phyloP scores from a whole-genome alignment of 306 rosid genomes.

The Casuarina equisetifolia region DNA sequence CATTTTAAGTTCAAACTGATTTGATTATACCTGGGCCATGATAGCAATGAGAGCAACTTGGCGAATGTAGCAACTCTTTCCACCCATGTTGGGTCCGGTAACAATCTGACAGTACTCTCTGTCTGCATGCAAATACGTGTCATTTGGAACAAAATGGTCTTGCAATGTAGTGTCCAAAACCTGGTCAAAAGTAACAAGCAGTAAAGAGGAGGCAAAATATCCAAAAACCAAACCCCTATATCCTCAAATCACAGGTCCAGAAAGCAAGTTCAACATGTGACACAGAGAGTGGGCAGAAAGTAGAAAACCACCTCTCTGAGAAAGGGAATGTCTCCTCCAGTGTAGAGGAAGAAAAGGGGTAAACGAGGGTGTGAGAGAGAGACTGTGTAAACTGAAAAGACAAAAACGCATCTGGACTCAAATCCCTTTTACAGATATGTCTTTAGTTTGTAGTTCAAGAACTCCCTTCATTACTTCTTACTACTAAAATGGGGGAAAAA shows the following conservation, averaged over 20 bases:
- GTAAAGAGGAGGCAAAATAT: constrained; percentile 29
- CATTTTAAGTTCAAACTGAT: background rate
- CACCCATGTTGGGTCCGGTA: constrained; percentile 99
- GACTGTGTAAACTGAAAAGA: background rate
- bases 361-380: background rate
- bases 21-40: constrained; percentile 86
- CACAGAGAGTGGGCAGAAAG: background rate
- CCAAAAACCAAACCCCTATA: background rate
- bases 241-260: background rate
- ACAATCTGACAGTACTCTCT: constrained; percentile 82
- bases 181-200: constrained; percentile 44
- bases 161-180: constrained; percentile 72
- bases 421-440: too few relatives aligned
- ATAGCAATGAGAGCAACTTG: constrained; percentile 90
- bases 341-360: background rate
- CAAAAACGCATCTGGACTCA: too few relatives aligned
- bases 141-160: constrained; percentile 89
- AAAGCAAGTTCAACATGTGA: background rate
- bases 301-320: background rate
- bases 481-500: too few relatives aligned
- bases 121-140: constrained; percentile 66
- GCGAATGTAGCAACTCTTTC: constrained; percentile 96
- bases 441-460: too few relatives aligned
- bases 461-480: too few relatives aligned
- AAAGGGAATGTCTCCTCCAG: background rate